These are phyloP conservation scores for Thermothielavioides terrestris DNA, from an alignment of 495 filamentous ascomycete species.

Conservation along the genomic window DNA sequence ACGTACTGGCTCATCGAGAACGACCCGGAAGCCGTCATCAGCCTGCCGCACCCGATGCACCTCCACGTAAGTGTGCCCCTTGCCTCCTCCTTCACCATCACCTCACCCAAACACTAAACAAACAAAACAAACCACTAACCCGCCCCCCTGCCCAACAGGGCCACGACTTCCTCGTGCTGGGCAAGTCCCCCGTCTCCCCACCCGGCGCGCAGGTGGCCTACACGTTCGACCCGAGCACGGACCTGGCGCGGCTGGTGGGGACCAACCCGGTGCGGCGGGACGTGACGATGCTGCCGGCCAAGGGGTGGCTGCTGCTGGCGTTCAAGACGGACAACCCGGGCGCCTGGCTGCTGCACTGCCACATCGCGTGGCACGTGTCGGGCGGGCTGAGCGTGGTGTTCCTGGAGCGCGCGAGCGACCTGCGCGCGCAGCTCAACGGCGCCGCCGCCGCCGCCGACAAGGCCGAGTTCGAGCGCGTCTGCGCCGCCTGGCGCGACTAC, in stretches of 20 bases:
- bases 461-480: conserved; percentile 17
- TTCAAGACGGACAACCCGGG: conserved; percentile 52
- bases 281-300: conserved; percentile 42
- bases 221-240: conserved; percentile 27
- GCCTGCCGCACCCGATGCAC: conserved; percentile 40
- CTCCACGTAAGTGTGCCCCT: conserved; percentile 18
- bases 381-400: conserved; percentile 43
- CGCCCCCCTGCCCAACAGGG: conserved; percentile 29
- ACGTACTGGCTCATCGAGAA: conserved; percentile 46
- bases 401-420: conserved; percentile 34
- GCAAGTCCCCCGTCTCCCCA: conserved; percentile 24
- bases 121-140: no score
- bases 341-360: conserved; percentile 50
- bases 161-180: conserved; percentile 53
- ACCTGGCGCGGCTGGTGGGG: conserved; percentile 26
- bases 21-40: conserved; percentile 34
- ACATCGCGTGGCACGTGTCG: conserved; percentile 48
- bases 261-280: conserved; percentile 54
- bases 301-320: conserved; percentile 43
- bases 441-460: no score
- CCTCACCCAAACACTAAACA: background rate
- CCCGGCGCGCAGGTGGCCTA: conserved; percentile 11
- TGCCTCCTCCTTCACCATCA: background rate
- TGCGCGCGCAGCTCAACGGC: conserved; percentile 13
- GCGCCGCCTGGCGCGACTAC: conserved; percentile 19